Evolutionary conservation across 192 early-diverging fungal genomes (phyloP), one percentile per base, ranked within the genome.

Genomic region (Podochytrium sp.): DNA sequence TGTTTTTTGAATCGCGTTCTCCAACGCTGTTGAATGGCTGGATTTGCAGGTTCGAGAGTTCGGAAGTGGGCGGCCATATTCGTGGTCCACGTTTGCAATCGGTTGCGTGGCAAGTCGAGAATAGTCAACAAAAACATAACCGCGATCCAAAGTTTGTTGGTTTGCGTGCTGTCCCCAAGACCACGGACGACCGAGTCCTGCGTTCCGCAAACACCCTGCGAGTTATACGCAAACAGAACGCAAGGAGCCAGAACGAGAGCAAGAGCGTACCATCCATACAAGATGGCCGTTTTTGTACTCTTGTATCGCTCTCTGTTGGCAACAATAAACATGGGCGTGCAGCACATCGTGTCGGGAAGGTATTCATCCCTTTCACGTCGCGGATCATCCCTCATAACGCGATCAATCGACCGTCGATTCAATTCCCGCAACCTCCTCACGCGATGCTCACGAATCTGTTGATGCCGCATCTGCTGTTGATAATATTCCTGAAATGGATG

Each of bases 121-220:
- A 29, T 27, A 1, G 66, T 69, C 2, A 69, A 33, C 23, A 69
- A n/a, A 20, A 55, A 27, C 66, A 69, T 69, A 37, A 55, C 51
- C 23, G 38, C 50, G 50, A 69, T n/a, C 51, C 49, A 69, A 7
- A 35, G 33, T 35, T 33, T 20, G 20, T 55, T 33, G 23, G 66
- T 55, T 23, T 69, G 27, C 5, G 6, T 10, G 2, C 27, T 20
- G 35, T 69, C 51, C 34, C 51, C 66, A 23, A 69, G 25, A 34
- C 47, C 66, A 34, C 33, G 47, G 2, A 55, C 66, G 18, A 69
- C 12, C 5, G 30, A 12, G 20, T 47, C 30, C 35, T 55, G 32
- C 34, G 51, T 69, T 5, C 66, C 47, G 35, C 66, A 51, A 18
- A 29, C 20, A 30, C 10, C 38, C 0, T 25, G n/a, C 7, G 49